Base-by-base conservation (phyloP, 352 stramenopile species). In the Phytophthora sojae region DNA sequence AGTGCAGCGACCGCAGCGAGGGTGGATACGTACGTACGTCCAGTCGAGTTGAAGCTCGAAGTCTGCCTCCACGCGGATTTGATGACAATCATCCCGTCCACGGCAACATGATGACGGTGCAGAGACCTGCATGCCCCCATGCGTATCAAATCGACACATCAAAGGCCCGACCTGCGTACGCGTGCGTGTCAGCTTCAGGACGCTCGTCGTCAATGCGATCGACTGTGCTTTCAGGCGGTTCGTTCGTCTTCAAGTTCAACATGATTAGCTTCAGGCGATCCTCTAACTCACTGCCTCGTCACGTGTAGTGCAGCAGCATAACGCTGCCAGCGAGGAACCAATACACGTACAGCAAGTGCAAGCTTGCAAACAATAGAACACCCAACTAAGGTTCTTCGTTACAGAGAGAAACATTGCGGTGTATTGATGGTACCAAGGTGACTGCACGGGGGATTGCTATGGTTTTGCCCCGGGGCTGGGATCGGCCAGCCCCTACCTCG, bases 11-110 rank as follows among this genome's bases (percentile, higher is more conserved):
- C 57, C 32, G 19, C 19, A 19, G 42, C 23, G 6, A 30, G 21
- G 45, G 35, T 35, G 49, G 37, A 60, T 70, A 51, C 35, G 37
- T 26, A 71, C 35, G n/a, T 42, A 42, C 32, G 32, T 42, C 63
- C 4, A 9, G 14, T 6, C 17, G n/a, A 69, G 44, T 69, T 73
- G 66, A 73, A 73, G 64, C 4, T 21, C 58, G 39, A 67, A 67
- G 55, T 35, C 39, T 21, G 51, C 56, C 54, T 70, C 63, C 63
- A 70, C 62, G 53, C 62, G 53, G 53, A 57, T 63, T 69, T 69
- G 63, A 65, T 65, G 63, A 35, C 63, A 39, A 15, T 32, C 15
- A 45, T 21, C 12, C 30, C 56, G 7, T 63, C 47, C 63, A 65
- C 63, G 45, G 56, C 63, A 53, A 9, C 42, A 55, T 69, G 54